Evolutionary conservation across 1,284 basidiomycete species (phyloP).

Genomic region (Heterobasidion occidentale): DNA sequence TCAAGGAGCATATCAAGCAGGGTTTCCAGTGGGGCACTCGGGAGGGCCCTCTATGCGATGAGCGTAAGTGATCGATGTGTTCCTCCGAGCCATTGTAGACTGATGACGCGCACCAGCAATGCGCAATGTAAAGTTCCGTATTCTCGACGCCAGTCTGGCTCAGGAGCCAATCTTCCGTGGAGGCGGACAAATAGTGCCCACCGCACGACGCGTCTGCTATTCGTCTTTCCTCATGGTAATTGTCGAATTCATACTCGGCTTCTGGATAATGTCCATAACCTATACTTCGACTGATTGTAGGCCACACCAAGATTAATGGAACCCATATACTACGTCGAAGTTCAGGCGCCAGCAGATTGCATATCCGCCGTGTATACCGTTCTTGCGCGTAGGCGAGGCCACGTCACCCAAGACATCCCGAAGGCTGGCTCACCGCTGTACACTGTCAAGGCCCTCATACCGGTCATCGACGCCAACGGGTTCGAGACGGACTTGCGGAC

Average conservation of each 20-base stretch:
- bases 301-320: conserved; percentile 91
- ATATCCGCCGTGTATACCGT: conserved; percentile 98
- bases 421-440: conserved; percentile 97
- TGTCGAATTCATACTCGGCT: conserved; percentile 5
- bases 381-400: conserved; percentile 91
- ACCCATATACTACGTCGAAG: conserved; percentile 97
- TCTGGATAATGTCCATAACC: background rate
- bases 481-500: conserved; percentile 98
- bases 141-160: conserved; percentile 87
- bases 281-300: conserved; percentile 27
- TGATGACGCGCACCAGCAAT: conserved; percentile 55
- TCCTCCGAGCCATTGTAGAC: conserved; percentile 1
- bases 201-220: conserved; percentile 95
- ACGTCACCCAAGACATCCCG: conserved; percentile 95
- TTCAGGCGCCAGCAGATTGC: conserved; percentile 96
- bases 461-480: conserved; percentile 97
- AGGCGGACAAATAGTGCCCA: conserved; percentile 97
- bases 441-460: conserved; percentile 95
- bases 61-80: conserved; percentile 64
- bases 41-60: conserved; percentile 96
- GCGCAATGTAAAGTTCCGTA: conserved; percentile 96
- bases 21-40: conserved; percentile 99
- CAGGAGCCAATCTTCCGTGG: conserved; percentile 96
- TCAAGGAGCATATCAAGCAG: conserved; percentile 95
- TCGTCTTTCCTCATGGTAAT: conserved; percentile 95